A percentile compares a stretch with the other conserved stretches of the same genome.
phyloP scores from a whole-genome alignment of 2,329 filamentous ascomycete species.

The Dactylellina leptospora region DNA sequence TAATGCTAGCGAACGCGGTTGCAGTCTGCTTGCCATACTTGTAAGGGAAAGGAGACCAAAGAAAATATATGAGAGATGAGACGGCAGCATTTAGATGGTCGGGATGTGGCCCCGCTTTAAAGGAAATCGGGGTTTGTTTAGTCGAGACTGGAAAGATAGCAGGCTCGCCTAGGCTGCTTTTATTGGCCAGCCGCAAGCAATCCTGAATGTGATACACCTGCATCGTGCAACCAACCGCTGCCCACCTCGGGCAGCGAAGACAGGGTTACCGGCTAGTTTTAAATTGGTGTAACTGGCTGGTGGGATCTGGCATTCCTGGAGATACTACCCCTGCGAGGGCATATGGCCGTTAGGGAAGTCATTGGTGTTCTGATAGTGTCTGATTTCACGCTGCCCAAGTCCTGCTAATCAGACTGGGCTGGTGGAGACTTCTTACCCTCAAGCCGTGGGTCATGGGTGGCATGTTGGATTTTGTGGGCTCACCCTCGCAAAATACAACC shows the following conservation, averaged over 20 bases:
- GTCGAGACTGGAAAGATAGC: constrained; percentile 38
- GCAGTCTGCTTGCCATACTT: constrained; percentile 41
- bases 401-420: constrained; percentile 9
- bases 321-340: no score
- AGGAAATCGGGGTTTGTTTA: constrained; percentile 42
- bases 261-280: constrained; percentile 40
- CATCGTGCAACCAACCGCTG: constrained; percentile 46
- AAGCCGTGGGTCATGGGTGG: constrained; percentile 16
- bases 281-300: constrained; percentile 37
- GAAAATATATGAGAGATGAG: constrained; percentile 37
- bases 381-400: no score
- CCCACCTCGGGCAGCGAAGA: constrained; percentile 26
- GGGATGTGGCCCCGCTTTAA: constrained; percentile 47
- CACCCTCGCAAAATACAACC: constrained; percentile 28
- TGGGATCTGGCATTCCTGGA: no score
- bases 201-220: constrained; percentile 50
- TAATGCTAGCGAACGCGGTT: constrained; percentile 49
- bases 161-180: constrained; percentile 45
- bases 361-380: no score
- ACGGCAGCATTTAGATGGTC: constrained; percentile 43
- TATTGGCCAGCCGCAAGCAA: constrained; percentile 51
- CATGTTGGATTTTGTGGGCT: constrained; percentile 48
- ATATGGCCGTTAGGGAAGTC: no score
- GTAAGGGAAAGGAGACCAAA: constrained; percentile 39
- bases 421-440: constrained; percentile 27